A percentile compares a stretch with the other conserved stretches of the same genome.
phyloP scores from a whole-genome alignment of 2,329 filamentous ascomycete species.

The Macrophomina pseudophaseolina region DNA sequence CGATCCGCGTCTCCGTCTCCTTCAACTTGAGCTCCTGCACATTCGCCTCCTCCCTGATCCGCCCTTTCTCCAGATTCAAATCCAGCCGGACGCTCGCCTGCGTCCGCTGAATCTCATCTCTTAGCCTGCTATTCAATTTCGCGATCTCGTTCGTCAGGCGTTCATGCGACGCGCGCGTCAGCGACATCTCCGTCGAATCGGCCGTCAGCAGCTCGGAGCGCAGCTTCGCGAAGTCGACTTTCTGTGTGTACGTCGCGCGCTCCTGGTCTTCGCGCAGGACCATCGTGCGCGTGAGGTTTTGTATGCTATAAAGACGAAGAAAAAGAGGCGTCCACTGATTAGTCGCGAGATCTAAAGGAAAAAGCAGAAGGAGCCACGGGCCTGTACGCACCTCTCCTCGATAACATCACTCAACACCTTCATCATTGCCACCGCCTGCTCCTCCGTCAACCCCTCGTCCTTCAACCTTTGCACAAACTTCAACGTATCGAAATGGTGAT shows the following conservation, averaged over 20 bases:
- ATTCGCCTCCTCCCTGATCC: constrained; percentile 94
- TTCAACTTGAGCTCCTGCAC: constrained; percentile 97
- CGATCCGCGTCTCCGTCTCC: constrained; percentile 97
- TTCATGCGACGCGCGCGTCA: constrained; percentile 89
- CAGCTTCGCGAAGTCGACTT: constrained; percentile 97
- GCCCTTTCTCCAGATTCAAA: constrained; percentile 93
- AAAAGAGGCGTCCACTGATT: too few species aligned
- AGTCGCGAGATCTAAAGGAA: too few species aligned
- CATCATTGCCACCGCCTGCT: constrained; percentile 98
- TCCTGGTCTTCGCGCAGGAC: constrained; percentile 92
- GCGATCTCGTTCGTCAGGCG: constrained; percentile 91
- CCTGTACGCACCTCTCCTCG: constrained; percentile 73
- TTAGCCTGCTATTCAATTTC: constrained; percentile 85
- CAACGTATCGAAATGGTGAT: constrained; percentile 97
- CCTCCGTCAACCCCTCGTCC: constrained; percentile 91
- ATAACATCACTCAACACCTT: constrained; percentile 95
- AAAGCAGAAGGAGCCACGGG: too few species aligned
- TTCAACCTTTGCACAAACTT: constrained; percentile 93
- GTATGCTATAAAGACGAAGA: constrained; percentile 65
- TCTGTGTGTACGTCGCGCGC: constrained; percentile 78
- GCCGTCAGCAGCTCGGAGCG: constrained; percentile 91
- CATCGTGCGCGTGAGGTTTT: constrained; percentile 97
- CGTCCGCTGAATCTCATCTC: constrained; percentile 92
- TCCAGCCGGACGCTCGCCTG: constrained; percentile 92
- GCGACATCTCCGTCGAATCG: constrained; percentile 86